These are phyloP conservation scores for Yamadazyma dendronema DNA, from an alignment of 1,139 yeast genomes.

Conservation along the genomic window DNA sequence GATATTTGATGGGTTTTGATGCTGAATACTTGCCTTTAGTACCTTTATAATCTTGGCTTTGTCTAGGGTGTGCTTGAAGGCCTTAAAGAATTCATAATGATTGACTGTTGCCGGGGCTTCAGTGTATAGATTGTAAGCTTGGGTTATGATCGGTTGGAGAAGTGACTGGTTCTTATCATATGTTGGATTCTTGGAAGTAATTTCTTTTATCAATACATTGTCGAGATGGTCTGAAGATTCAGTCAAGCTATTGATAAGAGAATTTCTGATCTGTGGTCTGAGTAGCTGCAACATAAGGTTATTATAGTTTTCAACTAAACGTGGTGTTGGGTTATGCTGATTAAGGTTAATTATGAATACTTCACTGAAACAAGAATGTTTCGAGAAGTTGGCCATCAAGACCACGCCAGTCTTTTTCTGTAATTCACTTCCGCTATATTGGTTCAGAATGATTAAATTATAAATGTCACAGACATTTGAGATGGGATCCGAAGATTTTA, in stretches of 20 bases:
- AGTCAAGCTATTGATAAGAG: slow-evolving; percentile 32
- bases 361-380: slow-evolving; percentile 33
- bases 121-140: slow-evolving; percentile 66
- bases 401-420: slow-evolving; percentile 1
- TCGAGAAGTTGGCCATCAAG: slow-evolving; percentile 19
- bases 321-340: slow-evolving; percentile 18
- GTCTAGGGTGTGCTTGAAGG: slow-evolving; percentile 60
- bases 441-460: slow-evolving; percentile 3
- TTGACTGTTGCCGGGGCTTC: slow-evolving; percentile 79
- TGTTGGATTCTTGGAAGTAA: neutral
- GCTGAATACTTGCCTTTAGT: slow-evolving; percentile 15
- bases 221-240: slow-evolving; percentile 28
- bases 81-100: slow-evolving; percentile 72
- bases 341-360: slow-evolving; percentile 40
- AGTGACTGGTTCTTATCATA: neutral
- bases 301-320: slow-evolving; percentile 36
- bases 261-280: slow-evolving; percentile 37
- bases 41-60: slow-evolving; percentile 33
- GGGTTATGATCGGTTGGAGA: slow-evolving; percentile 53
- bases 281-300: slow-evolving; percentile 39
- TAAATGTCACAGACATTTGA: slow-evolving; percentile 1
- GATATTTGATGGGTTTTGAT: slow-evolving; percentile 3
- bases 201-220: slow-evolving; percentile 19
- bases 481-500: neutral
- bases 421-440: neutral